Percentiles rank a stretch among this genome's conserved stretches.
Evolutionary conservation across 1,284 basidiomycete species (phyloP).

Genomic region (Ustilago curta): DNA sequence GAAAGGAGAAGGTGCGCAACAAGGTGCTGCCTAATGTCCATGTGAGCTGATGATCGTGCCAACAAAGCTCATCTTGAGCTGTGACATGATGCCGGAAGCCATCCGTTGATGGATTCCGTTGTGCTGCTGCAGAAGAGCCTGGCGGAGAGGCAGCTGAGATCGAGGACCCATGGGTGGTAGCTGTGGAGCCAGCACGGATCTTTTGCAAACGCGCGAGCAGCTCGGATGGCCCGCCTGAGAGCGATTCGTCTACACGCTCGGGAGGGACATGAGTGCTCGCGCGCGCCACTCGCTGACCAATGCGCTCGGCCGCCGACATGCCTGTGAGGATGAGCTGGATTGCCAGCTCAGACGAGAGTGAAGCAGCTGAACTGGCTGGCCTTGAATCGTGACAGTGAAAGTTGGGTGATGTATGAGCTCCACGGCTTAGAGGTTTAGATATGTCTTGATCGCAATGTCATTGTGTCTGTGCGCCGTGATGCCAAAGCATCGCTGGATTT

Average conservation of each 20-base stretch:
- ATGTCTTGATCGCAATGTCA: neutral
- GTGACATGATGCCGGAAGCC: neutral
- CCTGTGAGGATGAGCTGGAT: neutral
- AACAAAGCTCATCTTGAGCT: slow-evolving; percentile 47
- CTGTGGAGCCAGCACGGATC: slow-evolving; percentile 38
- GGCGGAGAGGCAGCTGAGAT: slow-evolving; percentile 1
- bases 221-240: slow-evolving; percentile 15
- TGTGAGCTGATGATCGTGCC: slow-evolving; percentile 42
- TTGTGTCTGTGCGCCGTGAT: neutral
- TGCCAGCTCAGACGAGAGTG: neutral
- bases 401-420: no score
- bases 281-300: slow-evolving; percentile 22
- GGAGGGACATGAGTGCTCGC: neutral
- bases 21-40: slow-evolving; percentile 52
- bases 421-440: no score
- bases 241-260: slow-evolving; percentile 2
- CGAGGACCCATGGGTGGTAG: slow-evolving; percentile 30
- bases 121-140: neutral
- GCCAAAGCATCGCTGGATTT: slow-evolving; percentile 1
- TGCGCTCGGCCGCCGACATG: slow-evolving; percentile 36
- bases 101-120: neutral
- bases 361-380: neutral
- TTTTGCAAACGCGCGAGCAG: slow-evolving; percentile 36
- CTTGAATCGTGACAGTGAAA: no score
- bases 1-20: slow-evolving; percentile 51